Base-by-base conservation (phyloP, 495 filamentous ascomycete genomes). In the Aspergillus carlsbadensis region DNA sequence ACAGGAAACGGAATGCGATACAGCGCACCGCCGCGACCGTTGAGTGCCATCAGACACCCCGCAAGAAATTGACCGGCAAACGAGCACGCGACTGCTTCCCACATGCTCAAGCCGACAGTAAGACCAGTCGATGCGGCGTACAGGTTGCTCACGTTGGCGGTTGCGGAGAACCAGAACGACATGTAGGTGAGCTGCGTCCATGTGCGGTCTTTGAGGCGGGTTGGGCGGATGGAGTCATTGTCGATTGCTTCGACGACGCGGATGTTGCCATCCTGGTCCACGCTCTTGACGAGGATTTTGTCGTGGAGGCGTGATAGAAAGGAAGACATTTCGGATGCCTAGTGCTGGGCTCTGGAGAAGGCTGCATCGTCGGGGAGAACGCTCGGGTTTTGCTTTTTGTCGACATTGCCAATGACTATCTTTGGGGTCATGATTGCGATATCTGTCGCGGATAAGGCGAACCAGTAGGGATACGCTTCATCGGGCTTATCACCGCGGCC, bases 161-260 rank as follows among this genome's bases (percentile, higher is more conserved):
- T 69, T 8, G 71, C 71, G 7, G 71, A 72, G 51, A 70, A 74
- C 71, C 71, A 74, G 48, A 74, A 74, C 20, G 65, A 59, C 11
- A 72, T 61, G 41, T 74, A 74, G 2, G 71, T 72, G 56, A 69
- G 60, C n/a, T 66, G 63, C 18, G 62, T 62, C 71, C 71, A 74
- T 35, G 69, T 72, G 21, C 71, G 59, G 41, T 74, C 65, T 33
- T 64, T 60, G 1, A 64, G 47, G 52, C 67, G 65, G 13, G 66
- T 65, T 6, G 71, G 71, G 17, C 69, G 67, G 39, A 74, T 70
- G 18, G 70, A 71, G 52, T 72, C 65, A 55, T 73, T 73, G 56
- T 73, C 70, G 33, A 73, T 56, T 61, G 57, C 55, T 10, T 57
- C 55, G 2, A 65, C 65, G 0, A 55, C 48, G 2, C 63, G 63